These are phyloP conservation scores for Psidium guajava DNA, from an alignment of 345 rosid species.

Conservation along the genomic window DNA sequence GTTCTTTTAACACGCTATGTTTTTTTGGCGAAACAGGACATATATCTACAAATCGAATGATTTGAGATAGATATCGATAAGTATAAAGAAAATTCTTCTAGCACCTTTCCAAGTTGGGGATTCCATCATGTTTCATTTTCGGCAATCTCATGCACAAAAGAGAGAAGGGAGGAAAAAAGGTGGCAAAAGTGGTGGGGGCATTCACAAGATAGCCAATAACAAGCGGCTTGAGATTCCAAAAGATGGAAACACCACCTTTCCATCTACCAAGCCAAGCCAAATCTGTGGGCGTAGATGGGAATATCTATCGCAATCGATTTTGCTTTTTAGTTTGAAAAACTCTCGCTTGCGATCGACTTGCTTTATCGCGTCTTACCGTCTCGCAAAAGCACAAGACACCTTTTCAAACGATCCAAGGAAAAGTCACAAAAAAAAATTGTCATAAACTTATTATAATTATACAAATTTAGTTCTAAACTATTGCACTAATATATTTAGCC, in stretches of 20 bases:
- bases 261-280: neutral
- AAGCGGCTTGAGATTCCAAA: neutral
- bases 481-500: too few species aligned
- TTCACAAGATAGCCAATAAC: neutral
- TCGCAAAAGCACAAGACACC: neutral
- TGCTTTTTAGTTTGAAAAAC: neutral
- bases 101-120: neutral
- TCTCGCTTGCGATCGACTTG: neutral
- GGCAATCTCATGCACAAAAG: neutral
- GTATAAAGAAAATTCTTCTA: neutral
- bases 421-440: too few species aligned
- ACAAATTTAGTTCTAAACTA: too few species aligned
- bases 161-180: neutral
- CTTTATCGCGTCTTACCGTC: fast-evolving
- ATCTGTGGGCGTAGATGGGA: neutral
- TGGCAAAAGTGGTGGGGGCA: neutral
- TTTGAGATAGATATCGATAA: neutral
- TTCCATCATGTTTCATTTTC: neutral
- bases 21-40: neutral
- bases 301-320: neutral
- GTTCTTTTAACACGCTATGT: too few species aligned
- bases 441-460: too few species aligned
- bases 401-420: neutral
- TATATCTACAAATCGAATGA: neutral
- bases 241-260: neutral